Percentiles rank a stretch among this genome's conserved stretches.
Evolutionary conservation across 1,284 basidiomycete genomes (phyloP).

Genomic region (Cryptococcus hybrid): DNA sequence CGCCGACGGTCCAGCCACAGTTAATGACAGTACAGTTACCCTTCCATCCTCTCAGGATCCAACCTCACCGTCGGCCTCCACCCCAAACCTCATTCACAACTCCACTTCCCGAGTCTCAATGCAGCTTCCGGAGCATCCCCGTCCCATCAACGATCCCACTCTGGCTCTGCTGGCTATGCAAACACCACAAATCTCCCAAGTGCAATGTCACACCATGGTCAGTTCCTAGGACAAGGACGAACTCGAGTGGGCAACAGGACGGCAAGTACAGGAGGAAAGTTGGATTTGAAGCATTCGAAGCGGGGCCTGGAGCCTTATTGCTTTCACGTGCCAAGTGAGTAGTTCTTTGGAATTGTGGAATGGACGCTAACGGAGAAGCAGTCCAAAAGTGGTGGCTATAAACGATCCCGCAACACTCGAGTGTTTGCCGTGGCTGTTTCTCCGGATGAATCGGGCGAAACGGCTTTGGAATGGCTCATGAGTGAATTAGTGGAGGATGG

Average conservation of each 20-base stretch:
- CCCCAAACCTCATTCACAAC: background rate
- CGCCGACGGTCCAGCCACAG: background rate
- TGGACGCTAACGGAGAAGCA: conserved; percentile 37
- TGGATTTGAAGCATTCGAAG: conserved; percentile 77
- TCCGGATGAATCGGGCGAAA: conserved; percentile 77
- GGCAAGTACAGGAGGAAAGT: conserved; percentile 78
- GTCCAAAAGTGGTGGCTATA: conserved; percentile 81
- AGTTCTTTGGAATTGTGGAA: background rate
- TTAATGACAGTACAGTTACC: conserved; percentile 3
- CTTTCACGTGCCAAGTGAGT: conserved; percentile 53
- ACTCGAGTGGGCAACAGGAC: conserved; percentile 33
- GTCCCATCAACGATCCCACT: background rate
- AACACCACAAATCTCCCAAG: conserved; percentile 12
- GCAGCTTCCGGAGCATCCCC: conserved; percentile 9
- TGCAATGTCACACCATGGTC: conserved; percentile 15
- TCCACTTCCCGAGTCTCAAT: conserved; percentile 12
- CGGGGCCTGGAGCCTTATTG: conserved; percentile 54
- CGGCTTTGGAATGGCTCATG: conserved; percentile 86
- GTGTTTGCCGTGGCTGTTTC: conserved; percentile 90
- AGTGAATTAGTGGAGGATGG: conserved; percentile 85
- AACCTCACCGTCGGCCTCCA: conserved; percentile 10
- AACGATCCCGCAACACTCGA: conserved; percentile 72
- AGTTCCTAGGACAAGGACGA: conserved; percentile 32
- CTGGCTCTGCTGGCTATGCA: background rate
- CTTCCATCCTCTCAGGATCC: conserved; percentile 2